A percentile compares a stretch with the other conserved stretches of the same genome.
phyloP scores from a whole-genome alignment of 441 rosid species.

The Gossypium trilobum region DNA sequence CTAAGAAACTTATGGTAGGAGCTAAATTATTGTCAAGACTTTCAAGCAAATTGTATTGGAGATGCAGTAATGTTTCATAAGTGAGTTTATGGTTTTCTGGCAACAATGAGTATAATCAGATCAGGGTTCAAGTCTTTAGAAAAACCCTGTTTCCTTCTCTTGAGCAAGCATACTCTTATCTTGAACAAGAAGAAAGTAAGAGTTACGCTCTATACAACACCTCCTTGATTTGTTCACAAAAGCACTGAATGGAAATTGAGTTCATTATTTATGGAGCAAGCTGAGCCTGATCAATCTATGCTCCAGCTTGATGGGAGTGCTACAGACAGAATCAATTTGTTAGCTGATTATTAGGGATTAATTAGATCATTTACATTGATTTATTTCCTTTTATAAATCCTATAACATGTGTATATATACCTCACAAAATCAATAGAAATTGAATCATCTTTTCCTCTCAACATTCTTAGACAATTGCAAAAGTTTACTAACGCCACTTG shows the following conservation, averaged over 20 bases:
- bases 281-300: not conserved
- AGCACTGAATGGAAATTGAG: not conserved
- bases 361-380: not conserved
- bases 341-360: not conserved
- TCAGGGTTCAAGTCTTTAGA: not conserved
- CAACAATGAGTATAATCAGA: not conserved
- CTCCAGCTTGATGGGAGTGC: not conserved
- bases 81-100: not conserved
- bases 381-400: not conserved
- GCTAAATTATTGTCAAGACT: not conserved
- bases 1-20: not conserved
- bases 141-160: not conserved
- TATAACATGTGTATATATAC: not conserved
- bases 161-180: not conserved
- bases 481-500: no score
- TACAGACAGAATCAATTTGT: not conserved
- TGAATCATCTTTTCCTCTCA: not conserved
- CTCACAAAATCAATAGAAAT: not conserved
- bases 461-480: not conserved
- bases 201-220: not conserved
- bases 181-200: not conserved
- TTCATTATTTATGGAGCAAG: not conserved
- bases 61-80: not conserved
- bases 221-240: not conserved
- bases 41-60: not conserved